Evolutionary conservation across 2,329 filamentous ascomycete species (phyloP), one percentile per base, ranked within the genome.

Genomic region (Xylariaceae sp.): DNA sequence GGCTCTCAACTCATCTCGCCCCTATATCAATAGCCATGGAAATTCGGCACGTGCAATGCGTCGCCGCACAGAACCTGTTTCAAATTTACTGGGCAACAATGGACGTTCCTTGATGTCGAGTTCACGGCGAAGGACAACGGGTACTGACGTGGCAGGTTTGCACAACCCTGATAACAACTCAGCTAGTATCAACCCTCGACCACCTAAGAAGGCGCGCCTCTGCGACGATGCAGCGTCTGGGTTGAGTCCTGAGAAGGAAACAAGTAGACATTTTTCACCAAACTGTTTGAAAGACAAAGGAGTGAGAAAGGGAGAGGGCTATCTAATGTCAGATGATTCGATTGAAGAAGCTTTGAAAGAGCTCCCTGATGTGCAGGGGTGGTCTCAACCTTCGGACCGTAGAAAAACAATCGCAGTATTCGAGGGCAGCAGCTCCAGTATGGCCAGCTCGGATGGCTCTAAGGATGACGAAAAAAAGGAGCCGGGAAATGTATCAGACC

Each of bases 171-270:
- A 60, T 13, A 56, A 42, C 44, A 42, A 56, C 55, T 40, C 22
- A 47, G 18, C 42, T 34, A n/a, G 42, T 51, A 45, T 47, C 54
- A 41, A 50, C 46, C 49, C 46, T 50, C 64, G 79, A 47, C 80
- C 81, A 19, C 73, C 73, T 49, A 84, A 84, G 71, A 84, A 84
- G 66, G 76, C 76, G 39, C 77, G 80, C 36, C 67, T 84, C 6
- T 82, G 78, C 53, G 72, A 76, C 4, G 76, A 63, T 9, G 61
- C 64, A 19, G 61, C 63, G 18, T 42, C 61, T 2, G 69, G 65
- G 10, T 54, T 62, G 2, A 63, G 51, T 16, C 48, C 62, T n/a
- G 66, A 68, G 19, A 66, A 66, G 18, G 70, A 76, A 61, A 76
- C 68, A 49, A 84, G 81, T 72, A 82, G 74, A 54, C 84, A 82